These are phyloP conservation scores for Leucosporidium yakuticum DNA, from an alignment of 768 basidiomycete genomes.

Conservation along the genomic window DNA sequence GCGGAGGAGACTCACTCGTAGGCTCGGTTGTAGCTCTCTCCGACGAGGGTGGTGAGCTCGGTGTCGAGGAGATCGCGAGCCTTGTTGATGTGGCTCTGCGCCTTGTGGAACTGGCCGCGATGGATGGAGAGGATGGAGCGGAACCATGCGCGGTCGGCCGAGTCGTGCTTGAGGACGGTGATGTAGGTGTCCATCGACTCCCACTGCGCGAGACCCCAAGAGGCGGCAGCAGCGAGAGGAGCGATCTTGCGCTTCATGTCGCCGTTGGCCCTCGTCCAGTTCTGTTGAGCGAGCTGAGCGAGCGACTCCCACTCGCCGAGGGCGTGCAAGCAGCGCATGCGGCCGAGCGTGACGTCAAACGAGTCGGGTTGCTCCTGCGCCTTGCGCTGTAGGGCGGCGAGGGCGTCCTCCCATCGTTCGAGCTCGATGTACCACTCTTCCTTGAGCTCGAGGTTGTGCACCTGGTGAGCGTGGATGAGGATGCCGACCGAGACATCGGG, in stretches of 20 bases:
- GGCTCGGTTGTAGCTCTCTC: slow-evolving; percentile 93
- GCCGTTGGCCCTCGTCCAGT: slow-evolving; percentile 66
- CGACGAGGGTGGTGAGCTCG: slow-evolving; percentile 82
- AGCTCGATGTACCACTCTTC: slow-evolving; percentile 98
- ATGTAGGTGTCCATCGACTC: slow-evolving; percentile 97
- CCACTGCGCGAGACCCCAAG: slow-evolving; percentile 96
- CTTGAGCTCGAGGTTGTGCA: slow-evolving; percentile 83
- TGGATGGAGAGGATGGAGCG: slow-evolving; percentile 92
- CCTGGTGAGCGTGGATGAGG: slow-evolving; percentile 77
- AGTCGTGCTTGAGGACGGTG: slow-evolving; percentile 81
- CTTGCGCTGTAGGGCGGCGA: slow-evolving; percentile 75
- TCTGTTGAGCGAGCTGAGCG: slow-evolving; percentile 73
- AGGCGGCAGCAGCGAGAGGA: slow-evolving; percentile 92
- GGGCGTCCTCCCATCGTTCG: slow-evolving; percentile 90
- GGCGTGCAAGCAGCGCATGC: slow-evolving; percentile 93
- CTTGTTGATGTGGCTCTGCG: slow-evolving; percentile 78
- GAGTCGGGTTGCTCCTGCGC: slow-evolving; percentile 66
- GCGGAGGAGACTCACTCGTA: slow-evolving; percentile 65
- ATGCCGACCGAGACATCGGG: slow-evolving; percentile 98
- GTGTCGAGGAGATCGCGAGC: slow-evolving; percentile 88
- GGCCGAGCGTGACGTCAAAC: slow-evolving; percentile 73
- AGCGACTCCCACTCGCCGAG: slow-evolving; percentile 96
- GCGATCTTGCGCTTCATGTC: slow-evolving; percentile 87
- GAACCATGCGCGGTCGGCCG: slow-evolving; percentile 91
- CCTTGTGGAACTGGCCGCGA: slow-evolving; percentile 90